Evolutionary conservation across 371 early-diverging fungal species (phyloP), one percentile per base, ranked within the genome.

Genomic region (Fennellomyces sp.): DNA sequence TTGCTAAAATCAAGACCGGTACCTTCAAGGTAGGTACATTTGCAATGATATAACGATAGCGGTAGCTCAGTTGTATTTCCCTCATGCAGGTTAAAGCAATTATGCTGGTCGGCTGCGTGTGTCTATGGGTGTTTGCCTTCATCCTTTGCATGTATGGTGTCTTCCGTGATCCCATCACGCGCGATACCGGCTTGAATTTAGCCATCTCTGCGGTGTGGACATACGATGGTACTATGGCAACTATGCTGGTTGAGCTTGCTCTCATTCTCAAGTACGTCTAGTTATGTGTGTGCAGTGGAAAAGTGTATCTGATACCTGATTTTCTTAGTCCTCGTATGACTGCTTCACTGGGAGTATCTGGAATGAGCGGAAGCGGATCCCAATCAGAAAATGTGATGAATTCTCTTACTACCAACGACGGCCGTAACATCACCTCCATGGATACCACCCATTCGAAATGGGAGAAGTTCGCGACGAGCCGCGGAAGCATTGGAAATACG

Each of bases 211-310:
- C 60, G 12, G 42, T 68, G 0, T 70, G 73, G 71, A 58, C 59
- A 29, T 73, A 63, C 61, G 58, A 63, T 19, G 71, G 71, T 31
- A 42, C 58, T 11, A 28, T 73, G 1, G 71, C 73, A 13, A 66
- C 68, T 3, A 48, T 72, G 12, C 45, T 76, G 25, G 55, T 76
- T 1, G 70, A 64, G 38, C 5, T 65, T 10, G 68, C 70, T 0
- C 28, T 76, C 11, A 42, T 76, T 11, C 56, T 76, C 10, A 73
- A 73, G 75, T 75, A 64, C 26, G 70, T 49, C 15, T 35, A 2
- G 23, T 1, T 2, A n/a, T 27, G 11, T 15, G 29, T 33, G 17
- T n/a, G 17, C 15, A n/a, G n/a, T n/a, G n/a, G n/a, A n/a, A n/a
- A n/a, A n/a, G n/a, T n/a, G n/a, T n/a, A n/a, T n/a, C n/a, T 56